These are phyloP conservation scores for Pseudogymnoascus sp. DNA, from an alignment of 2,329 filamentous ascomycete genomes.

Conservation along the genomic window DNA sequence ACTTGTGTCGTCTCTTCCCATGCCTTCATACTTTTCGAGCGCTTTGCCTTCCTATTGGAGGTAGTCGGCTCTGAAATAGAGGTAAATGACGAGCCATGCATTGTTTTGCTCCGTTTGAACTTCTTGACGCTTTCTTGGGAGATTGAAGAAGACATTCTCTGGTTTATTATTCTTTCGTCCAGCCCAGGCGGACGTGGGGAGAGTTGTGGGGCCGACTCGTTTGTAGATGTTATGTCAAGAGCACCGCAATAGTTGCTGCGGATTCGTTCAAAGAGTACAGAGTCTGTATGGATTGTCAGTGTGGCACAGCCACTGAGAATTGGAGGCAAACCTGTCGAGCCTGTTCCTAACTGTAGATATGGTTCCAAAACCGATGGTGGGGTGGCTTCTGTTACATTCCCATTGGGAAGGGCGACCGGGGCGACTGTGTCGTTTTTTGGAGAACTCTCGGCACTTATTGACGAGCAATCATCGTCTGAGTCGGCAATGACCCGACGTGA, in stretches of 20 bases:
- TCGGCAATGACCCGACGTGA: conserved; percentile 28
- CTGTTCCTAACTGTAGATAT: conserved; percentile 1
- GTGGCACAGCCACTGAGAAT: background rate
- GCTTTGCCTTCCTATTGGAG: conserved; percentile 1
- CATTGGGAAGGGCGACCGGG: background rate
- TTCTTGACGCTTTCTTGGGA: background rate
- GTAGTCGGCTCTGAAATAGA: conserved; percentile 5
- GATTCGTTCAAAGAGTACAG: conserved; percentile 10
- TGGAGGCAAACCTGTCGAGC: conserved; percentile 9
- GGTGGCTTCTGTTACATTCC: background rate
- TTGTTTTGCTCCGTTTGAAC: conserved; percentile 10
- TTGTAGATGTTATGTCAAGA: background rate
- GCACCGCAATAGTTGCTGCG: conserved; percentile 7
- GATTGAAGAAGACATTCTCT: conserved; percentile 3
- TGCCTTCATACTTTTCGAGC: conserved; percentile 6
- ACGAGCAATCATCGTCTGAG: conserved; percentile 27
- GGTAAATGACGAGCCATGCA: background rate
- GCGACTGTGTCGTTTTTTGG: background rate
- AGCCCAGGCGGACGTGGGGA: background rate
- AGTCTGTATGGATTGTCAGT: conserved; percentile 4
- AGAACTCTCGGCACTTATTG: conserved; percentile 6
- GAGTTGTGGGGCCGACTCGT: background rate
- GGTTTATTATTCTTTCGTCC: conserved; percentile 10
- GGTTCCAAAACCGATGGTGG: background rate
- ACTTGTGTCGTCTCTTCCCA: conserved; percentile 8